Evolutionary conservation across 139 green algal genomes (phyloP), one percentile per base, ranked within the genome.

Genomic region (Coelastrella sp.): DNA sequence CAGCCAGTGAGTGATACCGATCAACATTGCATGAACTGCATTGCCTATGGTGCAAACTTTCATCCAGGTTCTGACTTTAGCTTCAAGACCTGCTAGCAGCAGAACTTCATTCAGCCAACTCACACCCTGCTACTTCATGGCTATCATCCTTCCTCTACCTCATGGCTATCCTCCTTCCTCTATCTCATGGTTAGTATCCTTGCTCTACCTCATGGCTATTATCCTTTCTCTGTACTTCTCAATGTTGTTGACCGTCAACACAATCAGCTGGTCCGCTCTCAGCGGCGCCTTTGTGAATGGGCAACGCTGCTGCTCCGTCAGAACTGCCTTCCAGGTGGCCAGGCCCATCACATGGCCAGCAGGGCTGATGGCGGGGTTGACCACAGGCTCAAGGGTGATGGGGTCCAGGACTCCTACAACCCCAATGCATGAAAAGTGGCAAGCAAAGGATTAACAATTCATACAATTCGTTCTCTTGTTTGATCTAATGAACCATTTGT

Each of bases 231-330:
- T 17, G 80, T 88, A 95, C 65, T 94, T 90, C 57, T 97, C 94
- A n/a, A 98, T 96, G 92, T 98, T 98, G 91, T 85, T 82, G 19
- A 94, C 90, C 0, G 93, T 98, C 58, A 98, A 94, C 76, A 97
- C 88, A 6, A 91, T 95, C 89, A 96, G 95, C 92, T 96, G 93
- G 89, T 98, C 96, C 61, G 93, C 91, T 61, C 78, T 89, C 59
- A 99, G 93, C 15, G 95, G 93, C 75, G 96, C 85, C 91, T 98
- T 97, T n/a, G 97, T 99, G 94, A 99, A 99, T 61, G 97, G 97
- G 93, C 97, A 99, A 88, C 94, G 91, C 78, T 90, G 78, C 65
- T 92, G 85, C 84, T 98, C 95, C 0, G 92, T 89, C 87, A 99
- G 92, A 24, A 98, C 95, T 4, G 96, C 96, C 88, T 94, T 96